Percentiles rank a stretch among this genome's conserved stretches.
These are phyloP conservation scores for Chalciporus piperatoides DNA, from an alignment of 1,284 basidiomycete genomes.

Conservation along the genomic window DNA sequence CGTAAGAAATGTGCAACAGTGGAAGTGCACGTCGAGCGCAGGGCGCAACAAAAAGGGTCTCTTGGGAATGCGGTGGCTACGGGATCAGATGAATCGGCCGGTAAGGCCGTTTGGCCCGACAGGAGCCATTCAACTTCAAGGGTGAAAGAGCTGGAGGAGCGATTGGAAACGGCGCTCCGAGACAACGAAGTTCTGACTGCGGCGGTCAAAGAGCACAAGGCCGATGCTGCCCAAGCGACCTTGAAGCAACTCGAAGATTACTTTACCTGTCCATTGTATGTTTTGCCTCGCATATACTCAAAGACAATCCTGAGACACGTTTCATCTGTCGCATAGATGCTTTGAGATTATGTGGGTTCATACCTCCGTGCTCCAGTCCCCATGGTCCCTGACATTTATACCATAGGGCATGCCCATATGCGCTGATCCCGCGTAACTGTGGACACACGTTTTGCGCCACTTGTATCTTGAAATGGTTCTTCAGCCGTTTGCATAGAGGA, in stretches of 20 bases:
- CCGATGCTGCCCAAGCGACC: conserved; percentile 30
- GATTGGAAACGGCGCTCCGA: conserved; percentile 33
- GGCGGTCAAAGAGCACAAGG: conserved; percentile 39
- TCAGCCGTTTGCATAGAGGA: conserved; percentile 53
- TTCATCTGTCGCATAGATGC: conserved; percentile 29
- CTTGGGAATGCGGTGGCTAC: conserved; percentile 1
- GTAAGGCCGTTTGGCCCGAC: conserved; percentile 1
- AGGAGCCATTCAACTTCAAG: conserved; percentile 5
- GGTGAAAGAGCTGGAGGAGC: conserved; percentile 34
- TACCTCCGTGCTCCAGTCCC: conserved; percentile 3
- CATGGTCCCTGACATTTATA: conserved; percentile 26
- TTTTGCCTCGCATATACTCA: conserved; percentile 2
- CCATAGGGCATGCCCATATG: conserved; percentile 53
- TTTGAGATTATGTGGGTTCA: conserved; percentile 40
- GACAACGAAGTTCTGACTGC: conserved; percentile 40
- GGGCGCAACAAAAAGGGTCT: background rate
- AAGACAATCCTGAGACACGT: conserved; percentile 13
- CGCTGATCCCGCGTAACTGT: conserved; percentile 50
- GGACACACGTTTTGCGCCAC: conserved; percentile 65
- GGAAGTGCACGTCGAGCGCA: conserved; percentile 3
- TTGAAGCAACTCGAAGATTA: conserved; percentile 55
- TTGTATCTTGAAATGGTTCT: conserved; percentile 64
- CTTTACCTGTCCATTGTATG: conserved; percentile 38
- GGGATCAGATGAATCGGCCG: background rate
- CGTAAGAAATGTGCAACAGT: conserved; percentile 18